Conservation (phyloP, 163 green algal genomes). For the Prototheca cutis region DNA sequence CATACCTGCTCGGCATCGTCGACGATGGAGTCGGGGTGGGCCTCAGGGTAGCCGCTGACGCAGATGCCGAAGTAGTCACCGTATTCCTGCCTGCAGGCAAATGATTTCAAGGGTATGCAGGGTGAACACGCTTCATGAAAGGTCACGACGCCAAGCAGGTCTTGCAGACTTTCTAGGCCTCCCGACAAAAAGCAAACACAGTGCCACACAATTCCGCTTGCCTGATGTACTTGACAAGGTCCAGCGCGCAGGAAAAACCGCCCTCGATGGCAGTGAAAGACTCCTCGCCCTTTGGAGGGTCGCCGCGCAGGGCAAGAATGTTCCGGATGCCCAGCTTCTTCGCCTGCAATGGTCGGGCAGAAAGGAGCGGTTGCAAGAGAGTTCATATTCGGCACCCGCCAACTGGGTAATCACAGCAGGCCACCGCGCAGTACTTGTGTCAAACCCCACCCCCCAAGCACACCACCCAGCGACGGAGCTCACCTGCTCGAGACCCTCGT, state of each 20-base stretch:
- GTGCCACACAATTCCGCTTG: background rate
- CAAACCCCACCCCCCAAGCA: no score
- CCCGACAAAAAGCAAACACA: background rate
- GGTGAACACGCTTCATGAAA: no score
- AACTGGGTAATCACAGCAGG: no score
- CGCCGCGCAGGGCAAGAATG: conserved; percentile 88
- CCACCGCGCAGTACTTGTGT: no score
- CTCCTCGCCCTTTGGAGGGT: conserved; percentile 91
- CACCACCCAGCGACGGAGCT: no score
- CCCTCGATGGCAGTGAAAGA: conserved; percentile 74
- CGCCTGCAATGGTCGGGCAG: conserved; percentile 44
- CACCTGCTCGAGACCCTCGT: conserved; percentile 67
- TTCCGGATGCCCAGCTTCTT: conserved; percentile 84
- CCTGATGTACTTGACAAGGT: conserved; percentile 90
- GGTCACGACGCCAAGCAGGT: no score
- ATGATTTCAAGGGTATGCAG: no score
- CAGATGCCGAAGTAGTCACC: conserved; percentile 93
- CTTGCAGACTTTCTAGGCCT: no score
- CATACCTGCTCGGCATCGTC: conserved; percentile 54
- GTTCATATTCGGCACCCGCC: no score
- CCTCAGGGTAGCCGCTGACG: conserved; percentile 93
- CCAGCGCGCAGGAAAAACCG: conserved; percentile 85
- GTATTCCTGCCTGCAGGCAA: conserved; percentile 44
- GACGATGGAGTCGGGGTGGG: conserved; percentile 86
- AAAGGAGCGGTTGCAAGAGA: background rate